These are phyloP conservation scores for Neurospora sublineolata DNA, from an alignment of 495 filamentous ascomycete genomes.

Conservation along the genomic window DNA sequence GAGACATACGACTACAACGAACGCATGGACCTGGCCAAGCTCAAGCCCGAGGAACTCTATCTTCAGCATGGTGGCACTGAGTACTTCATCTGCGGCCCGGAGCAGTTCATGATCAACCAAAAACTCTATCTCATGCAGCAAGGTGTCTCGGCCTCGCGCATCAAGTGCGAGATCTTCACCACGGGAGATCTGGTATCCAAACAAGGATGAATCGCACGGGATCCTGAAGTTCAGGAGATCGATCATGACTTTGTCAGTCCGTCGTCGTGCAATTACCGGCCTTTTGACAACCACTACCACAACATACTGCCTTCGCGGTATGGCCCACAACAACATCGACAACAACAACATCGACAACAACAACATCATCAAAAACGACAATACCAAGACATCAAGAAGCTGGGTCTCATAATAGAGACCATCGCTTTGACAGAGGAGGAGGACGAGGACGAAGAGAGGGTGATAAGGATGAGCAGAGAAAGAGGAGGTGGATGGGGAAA, in stretches of 20 bases:
- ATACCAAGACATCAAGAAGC: neutral
- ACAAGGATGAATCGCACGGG: neutral
- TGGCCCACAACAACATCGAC: neutral
- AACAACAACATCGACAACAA: neutral
- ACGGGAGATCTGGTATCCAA: slow-evolving; percentile 39
- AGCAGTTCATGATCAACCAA: slow-evolving; percentile 51
- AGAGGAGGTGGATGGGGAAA: neutral
- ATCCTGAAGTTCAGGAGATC: neutral
- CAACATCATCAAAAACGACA: neutral
- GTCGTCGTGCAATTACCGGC: neutral
- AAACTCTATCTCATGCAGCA: slow-evolving; percentile 34
- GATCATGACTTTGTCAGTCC: neutral
- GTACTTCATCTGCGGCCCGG: slow-evolving; percentile 63
- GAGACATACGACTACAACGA: slow-evolving; percentile 44
- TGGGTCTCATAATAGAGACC: neutral
- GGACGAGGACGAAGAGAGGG: neutral
- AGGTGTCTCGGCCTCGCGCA: slow-evolving; percentile 41
- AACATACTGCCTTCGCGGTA: neutral
- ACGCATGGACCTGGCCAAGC: slow-evolving; percentile 42
- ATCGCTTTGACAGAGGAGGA: neutral
- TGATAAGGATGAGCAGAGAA: neutral
- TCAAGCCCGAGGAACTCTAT: slow-evolving; percentile 41
- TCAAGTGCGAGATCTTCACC: slow-evolving; percentile 60
- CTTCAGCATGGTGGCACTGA: slow-evolving; percentile 40
- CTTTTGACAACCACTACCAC: neutral